These are phyloP conservation scores for Arctium minus DNA, from an alignment of 129 eudicot species.

Conservation along the genomic window DNA sequence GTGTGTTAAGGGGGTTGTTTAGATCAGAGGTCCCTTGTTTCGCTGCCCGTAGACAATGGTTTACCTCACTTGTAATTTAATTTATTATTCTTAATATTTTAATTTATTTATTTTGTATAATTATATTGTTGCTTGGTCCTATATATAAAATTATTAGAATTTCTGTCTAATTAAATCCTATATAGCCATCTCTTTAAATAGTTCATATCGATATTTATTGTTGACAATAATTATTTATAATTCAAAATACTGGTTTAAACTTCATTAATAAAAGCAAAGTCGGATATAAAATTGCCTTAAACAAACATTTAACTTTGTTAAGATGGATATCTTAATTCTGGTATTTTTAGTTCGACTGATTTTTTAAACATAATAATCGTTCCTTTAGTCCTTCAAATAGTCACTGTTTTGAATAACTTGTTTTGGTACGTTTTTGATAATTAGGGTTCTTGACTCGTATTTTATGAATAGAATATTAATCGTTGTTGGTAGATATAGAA, in stretches of 20 bases:
- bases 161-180: not conserved
- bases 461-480: not conserved
- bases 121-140: not conserved
- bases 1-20: not conserved
- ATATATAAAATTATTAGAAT: not conserved
- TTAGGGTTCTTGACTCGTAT: too few relatives aligned
- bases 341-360: not conserved
- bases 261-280: not conserved
- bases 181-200: not conserved
- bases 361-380: not conserved
- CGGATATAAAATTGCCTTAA: too few relatives aligned
- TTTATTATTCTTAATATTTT: not conserved
- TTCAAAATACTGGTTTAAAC: not conserved
- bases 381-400: too few relatives aligned
- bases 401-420: not conserved
- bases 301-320: not conserved
- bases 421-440: too few relatives aligned
- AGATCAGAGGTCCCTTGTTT: constrained; percentile 1
- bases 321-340: not conserved
- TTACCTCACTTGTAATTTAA: not conserved
- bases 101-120: not conserved
- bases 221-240: not conserved
- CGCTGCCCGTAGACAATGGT: constrained; percentile 7
- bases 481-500: too few relatives aligned
- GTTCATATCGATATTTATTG: not conserved